phyloP scores from a whole-genome alignment of 2,329 filamentous ascomycete genomes.

The Plectosphaerella sp. region DNA sequence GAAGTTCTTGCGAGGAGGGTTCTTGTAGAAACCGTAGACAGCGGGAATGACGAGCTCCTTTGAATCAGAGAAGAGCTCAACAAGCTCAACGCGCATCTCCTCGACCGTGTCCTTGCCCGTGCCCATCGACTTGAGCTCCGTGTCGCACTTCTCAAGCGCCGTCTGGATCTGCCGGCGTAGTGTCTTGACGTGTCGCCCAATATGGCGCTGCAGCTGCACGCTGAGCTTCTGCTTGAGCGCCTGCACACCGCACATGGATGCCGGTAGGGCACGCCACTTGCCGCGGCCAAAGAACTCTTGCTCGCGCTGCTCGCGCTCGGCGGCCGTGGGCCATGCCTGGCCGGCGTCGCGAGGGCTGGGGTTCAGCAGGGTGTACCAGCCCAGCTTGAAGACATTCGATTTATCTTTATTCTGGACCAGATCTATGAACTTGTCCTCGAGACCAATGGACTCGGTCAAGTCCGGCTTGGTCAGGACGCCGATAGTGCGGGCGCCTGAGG shows the following conservation, averaged over 20 bases:
- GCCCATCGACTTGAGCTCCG: conserved; percentile 45
- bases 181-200: conserved; percentile 46
- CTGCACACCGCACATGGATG: conserved; percentile 40
- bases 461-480: conserved; percentile 50
- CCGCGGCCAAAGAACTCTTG: conserved; percentile 44
- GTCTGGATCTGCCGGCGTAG: conserved; percentile 46
- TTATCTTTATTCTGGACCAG: conserved; percentile 45
- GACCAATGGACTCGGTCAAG: conserved; percentile 46
- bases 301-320: conserved; percentile 37
- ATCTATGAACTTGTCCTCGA: conserved; percentile 51
- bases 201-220: conserved; percentile 45
- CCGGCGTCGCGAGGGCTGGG: conserved; percentile 37
- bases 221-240: conserved; percentile 45
- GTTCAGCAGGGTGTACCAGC: conserved; percentile 48
- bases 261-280: conserved; percentile 43
- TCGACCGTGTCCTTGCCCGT: conserved; percentile 46
- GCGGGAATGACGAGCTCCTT: conserved; percentile 51
- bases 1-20: conserved; percentile 46
- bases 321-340: conserved; percentile 36
- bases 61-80: conserved; percentile 46
- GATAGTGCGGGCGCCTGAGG: conserved; percentile 42
- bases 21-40: conserved; percentile 52
- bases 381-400: conserved; percentile 45
- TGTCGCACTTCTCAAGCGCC: conserved; percentile 42
- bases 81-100: conserved; percentile 50